Evolutionary conservation across 208 protist species (phyloP).

Genomic region (Acanthamoeba castellanii): DNA sequence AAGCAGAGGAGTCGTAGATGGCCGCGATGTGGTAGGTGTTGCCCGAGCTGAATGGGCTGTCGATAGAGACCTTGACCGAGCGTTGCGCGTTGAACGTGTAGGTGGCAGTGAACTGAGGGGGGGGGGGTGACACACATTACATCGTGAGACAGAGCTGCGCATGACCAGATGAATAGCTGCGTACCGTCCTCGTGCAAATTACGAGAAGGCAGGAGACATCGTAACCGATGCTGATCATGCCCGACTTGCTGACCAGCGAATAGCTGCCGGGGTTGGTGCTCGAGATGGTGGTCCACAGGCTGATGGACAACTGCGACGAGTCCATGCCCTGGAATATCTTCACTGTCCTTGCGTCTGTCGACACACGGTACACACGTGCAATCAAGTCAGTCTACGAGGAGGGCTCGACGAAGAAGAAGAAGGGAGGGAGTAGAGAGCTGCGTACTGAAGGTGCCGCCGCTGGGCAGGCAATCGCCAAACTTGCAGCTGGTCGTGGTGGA

Average conservation of each 20-base stretch:
- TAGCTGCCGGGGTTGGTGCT: not conserved
- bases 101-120: not conserved
- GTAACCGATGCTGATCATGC: constrained; percentile 5
- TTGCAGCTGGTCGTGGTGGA: constrained; percentile 11
- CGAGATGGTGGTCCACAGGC: not conserved
- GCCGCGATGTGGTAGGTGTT: not conserved
- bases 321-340: constrained; percentile 29
- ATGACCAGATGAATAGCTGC: not conserved
- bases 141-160: not conserved
- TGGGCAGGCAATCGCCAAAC: not conserved
- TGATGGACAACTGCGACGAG: constrained; percentile 14
- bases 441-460: not conserved
- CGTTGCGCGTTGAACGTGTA: constrained; percentile 30
- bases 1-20: not conserved
- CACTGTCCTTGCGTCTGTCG: not conserved
- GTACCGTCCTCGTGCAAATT: not conserved
- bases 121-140: not conserved
- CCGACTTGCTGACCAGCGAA: not conserved
- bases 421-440: not conserved
- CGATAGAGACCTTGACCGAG: not conserved
- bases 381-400: not conserved
- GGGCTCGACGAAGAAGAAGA: not conserved
- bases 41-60: not conserved
- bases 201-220: not conserved
- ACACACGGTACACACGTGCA: not conserved